Conservation (phyloP, 129 eudicot genomes). For the Artemisia argyi region DNA sequence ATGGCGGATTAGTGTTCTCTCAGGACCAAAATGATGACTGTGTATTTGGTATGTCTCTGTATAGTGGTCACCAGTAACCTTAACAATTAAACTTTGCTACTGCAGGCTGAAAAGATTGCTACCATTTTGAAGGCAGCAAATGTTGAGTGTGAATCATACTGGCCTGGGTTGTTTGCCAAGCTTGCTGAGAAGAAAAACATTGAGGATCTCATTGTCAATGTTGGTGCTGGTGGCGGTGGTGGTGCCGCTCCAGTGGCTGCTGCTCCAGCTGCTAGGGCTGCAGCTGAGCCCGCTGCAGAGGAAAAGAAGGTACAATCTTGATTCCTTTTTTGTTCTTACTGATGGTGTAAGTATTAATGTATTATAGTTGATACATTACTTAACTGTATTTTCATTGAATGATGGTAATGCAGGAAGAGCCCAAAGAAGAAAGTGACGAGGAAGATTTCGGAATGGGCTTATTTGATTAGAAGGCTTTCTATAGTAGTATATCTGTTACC, state of each 20-base stretch:
- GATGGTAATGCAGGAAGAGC: slow-evolving; percentile 47
- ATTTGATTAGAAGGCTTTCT: slow-evolving; percentile 39
- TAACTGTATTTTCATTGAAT: neutral
- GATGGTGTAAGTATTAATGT: too few species aligned
- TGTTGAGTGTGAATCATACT: slow-evolving; percentile 46
- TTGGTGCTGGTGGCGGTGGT: slow-evolving; percentile 57
- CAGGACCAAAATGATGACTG: too few species aligned
- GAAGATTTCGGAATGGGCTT: slow-evolving; percentile 63
- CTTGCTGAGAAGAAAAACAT: slow-evolving; percentile 62
- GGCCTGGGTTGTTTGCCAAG: slow-evolving; percentile 69
- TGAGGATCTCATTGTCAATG: slow-evolving; percentile 50
- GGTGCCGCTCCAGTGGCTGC: slow-evolving; percentile 40
- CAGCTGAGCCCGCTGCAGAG: slow-evolving; percentile 41
- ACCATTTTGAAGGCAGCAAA: slow-evolving; percentile 56
- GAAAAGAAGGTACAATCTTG: slow-evolving; percentile 43
- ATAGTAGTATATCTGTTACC: neutral
- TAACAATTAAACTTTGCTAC: neutral
- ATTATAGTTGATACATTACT: neutral
- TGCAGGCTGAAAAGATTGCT: slow-evolving; percentile 54
- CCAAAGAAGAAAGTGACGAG: slow-evolving; percentile 65
- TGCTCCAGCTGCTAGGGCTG: slow-evolving; percentile 42
- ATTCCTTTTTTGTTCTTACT: neutral
- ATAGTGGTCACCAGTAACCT: neutral
- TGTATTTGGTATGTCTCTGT: neutral
- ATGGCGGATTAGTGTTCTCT: too few species aligned